Evolutionary conservation across 208 protist species (phyloP), one percentile per base, ranked within the genome.

Genomic region (Porcisia deanei): DNA sequence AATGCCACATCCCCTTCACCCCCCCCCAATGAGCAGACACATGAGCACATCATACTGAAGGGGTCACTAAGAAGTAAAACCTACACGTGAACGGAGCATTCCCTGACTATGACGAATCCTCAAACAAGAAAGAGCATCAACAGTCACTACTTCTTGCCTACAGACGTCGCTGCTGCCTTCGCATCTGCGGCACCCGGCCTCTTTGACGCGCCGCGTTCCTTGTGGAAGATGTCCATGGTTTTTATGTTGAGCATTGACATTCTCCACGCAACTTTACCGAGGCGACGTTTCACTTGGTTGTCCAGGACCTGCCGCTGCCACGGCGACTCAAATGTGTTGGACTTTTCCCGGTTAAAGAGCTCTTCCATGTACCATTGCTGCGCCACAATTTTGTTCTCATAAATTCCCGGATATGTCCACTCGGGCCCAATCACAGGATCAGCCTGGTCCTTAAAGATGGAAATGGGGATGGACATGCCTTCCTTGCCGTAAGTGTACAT

Each of bases 401-500:
- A 97, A 65, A 97, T 97, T 22, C 94, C 94, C 1, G 94, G 94
- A 70, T 97, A 97, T 14, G 91, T 96, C 91, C 91, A 96, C 83
- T 97, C 91, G 1, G 94, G 94, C 7, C 91, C 91, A 47, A 97
- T 96, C 30, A 97, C 86, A 9, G 94, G 94, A 67, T 97, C 94
- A 20, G 84, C 39, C 60, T 97, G 91, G 6, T 97, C 91, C 70
- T 97, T 97, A 73, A 97, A 97, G 72, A 97, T 86, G 14, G 94
- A 86, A 64, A 97, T 94, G 71, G 94, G 94, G 6, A 97, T 34
- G 6, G 92, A 94, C 91, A 97, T 96, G n/a, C 94, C 94, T 67
- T 97, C 91, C 80, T 97, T 97, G 4, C 94, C 94, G 69, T 96
- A 97, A 8, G 91, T 96, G 87, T 95, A 97, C 85, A 97, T 89